phyloP scores from a whole-genome alignment of 2,329 filamentous ascomycete genomes.

The Dendryphion nanum region DNA sequence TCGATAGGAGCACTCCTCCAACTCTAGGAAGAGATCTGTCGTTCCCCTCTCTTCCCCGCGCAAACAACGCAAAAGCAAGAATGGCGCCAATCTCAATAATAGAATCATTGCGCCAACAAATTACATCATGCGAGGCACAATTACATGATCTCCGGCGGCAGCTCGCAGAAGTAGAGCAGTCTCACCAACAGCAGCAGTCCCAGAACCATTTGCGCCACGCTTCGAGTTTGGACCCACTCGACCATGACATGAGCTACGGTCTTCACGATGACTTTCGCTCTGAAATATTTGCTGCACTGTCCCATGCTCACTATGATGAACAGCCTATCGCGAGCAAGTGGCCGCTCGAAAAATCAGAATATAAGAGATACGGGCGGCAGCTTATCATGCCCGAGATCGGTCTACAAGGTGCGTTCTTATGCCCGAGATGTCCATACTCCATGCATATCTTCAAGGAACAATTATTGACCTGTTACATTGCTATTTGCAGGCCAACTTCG shows the following conservation, averaged over 20 bases:
- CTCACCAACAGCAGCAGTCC: conserved; percentile 21
- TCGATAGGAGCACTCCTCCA: no score
- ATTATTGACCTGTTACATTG: conserved; percentile 2
- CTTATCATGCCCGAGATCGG: conserved; percentile 85
- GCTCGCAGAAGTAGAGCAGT: conserved; percentile 43
- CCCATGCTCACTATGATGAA: conserved; percentile 15
- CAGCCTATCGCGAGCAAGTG: conserved; percentile 44
- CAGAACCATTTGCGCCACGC: conserved; percentile 17
- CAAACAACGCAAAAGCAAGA: conserved; percentile 7
- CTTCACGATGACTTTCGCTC: conserved; percentile 43
- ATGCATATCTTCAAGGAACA: not conserved
- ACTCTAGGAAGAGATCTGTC: no score
- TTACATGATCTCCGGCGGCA: conserved; percentile 41
- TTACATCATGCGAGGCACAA: conserved; percentile 43
- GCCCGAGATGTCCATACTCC: not conserved
- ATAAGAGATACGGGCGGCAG: conserved; percentile 84
- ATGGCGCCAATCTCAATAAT: conserved; percentile 28
- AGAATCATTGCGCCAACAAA: conserved; percentile 42
- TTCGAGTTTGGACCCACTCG: conserved; percentile 23
- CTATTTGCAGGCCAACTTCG: conserved; percentile 67
- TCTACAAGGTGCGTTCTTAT: conserved; percentile 59
- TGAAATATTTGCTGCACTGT: conserved; percentile 41
- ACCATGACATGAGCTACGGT: conserved; percentile 40
- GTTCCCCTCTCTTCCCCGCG: no score
- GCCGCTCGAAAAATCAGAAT: conserved; percentile 72